Percentiles rank a stretch among this genome's conserved stretches.
Conservation (phyloP, 129 eudicot genomes). For the Erigeron canadensis region DNA sequence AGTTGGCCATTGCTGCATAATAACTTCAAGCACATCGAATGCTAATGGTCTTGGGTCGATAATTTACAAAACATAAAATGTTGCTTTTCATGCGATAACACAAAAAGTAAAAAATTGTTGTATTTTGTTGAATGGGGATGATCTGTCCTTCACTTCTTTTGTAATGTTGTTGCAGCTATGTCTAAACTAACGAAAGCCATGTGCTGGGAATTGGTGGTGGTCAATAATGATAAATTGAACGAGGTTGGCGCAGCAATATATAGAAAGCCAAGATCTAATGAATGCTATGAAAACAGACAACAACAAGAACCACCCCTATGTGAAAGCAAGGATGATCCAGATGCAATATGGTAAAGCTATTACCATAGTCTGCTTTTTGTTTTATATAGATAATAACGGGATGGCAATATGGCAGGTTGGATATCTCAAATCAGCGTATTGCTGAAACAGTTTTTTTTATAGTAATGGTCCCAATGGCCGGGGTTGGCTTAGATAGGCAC, state of each 20-base stretch:
- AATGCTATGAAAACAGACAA: constrained; percentile 55
- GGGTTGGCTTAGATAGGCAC: too few species aligned
- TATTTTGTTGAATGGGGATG: background rate
- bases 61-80: background rate
- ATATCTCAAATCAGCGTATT: too few species aligned
- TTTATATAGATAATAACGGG: background rate
- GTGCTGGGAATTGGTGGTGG: constrained; percentile 63
- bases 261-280: constrained; percentile 65
- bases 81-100: background rate
- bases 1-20: too few species aligned
- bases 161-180: constrained; percentile 47
- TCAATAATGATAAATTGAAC: constrained; percentile 49
- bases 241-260: constrained; percentile 56
- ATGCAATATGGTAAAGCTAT: constrained; percentile 55
- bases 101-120: background rate
- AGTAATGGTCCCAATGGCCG: too few species aligned
- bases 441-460: too few species aligned
- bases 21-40: background rate
- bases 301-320: constrained; percentile 65
- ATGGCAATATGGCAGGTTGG: too few species aligned
- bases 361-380: background rate
- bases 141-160: background rate
- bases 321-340: constrained; percentile 53
- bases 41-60: background rate
- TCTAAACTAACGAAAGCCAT: constrained; percentile 52